Conservation (phyloP, 192 early-diverging fungal genomes). For the Borealophlyctis nickersoniae region DNA sequence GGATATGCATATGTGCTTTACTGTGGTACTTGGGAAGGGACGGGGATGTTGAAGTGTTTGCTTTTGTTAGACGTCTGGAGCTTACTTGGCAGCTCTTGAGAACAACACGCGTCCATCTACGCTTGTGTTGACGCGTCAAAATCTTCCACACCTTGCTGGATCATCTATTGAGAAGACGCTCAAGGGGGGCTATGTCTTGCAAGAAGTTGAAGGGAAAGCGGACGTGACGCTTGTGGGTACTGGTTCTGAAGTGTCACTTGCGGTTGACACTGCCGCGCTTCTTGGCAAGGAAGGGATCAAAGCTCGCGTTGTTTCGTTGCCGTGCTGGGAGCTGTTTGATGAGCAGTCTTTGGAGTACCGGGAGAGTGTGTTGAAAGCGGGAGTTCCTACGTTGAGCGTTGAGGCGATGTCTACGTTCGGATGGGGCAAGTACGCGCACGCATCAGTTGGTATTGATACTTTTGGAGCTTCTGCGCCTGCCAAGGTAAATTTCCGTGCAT, state of each 20-base stretch:
- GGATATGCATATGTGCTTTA: too few relatives aligned
- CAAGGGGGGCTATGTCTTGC: conserved; percentile 84
- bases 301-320: conserved; percentile 90
- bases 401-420: conserved; percentile 85
- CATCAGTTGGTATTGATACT: conserved; percentile 79
- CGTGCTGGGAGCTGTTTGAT: conserved; percentile 85
- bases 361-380: conserved; percentile 71
- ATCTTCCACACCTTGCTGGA: conserved; percentile 85
- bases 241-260: conserved; percentile 88
- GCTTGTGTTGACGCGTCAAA: conserved; percentile 88
- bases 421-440: conserved; percentile 92
- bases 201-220: conserved; percentile 55
- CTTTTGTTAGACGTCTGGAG: conserved; percentile 64
- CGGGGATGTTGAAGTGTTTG: conserved; percentile 24
- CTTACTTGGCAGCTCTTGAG: conserved; percentile 79
- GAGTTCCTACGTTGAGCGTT: conserved; percentile 80
- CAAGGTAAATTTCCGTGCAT: conserved; percentile 17
- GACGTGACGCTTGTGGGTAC: conserved; percentile 73
- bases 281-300: conserved; percentile 48
- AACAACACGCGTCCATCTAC: conserved; percentile 71
- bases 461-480: conserved; percentile 87
- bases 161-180: conserved; percentile 76
- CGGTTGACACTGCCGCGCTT: conserved; percentile 79
- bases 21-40: too few relatives aligned
- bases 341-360: conserved; percentile 80